Evolutionary conservation across 2,329 filamentous ascomycete species (phyloP).

Genomic region (Ophiocordyceps camponoti-floridani): DNA sequence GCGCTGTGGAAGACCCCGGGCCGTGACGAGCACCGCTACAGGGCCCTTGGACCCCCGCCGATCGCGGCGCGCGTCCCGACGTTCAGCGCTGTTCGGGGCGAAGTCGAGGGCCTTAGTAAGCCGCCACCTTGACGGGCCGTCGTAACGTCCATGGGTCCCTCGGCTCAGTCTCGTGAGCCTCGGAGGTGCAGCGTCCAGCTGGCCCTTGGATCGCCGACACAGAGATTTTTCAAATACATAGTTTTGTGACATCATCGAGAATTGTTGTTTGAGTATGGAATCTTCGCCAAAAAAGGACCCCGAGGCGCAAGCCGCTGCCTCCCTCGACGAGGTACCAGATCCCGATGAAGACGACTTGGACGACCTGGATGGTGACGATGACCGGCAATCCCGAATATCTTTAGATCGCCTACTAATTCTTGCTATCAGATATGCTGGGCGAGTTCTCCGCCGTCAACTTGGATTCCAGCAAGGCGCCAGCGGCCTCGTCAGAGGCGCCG

Average conservation of each 20-base stretch:
- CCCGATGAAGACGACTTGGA: slow-evolving; percentile 87
- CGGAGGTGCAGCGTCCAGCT: too few species aligned
- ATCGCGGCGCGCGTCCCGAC: too few species aligned
- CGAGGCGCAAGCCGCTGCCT: slow-evolving; percentile 2
- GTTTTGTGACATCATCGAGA: too few species aligned
- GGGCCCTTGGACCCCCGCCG: too few species aligned
- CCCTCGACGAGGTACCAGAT: slow-evolving; percentile 49
- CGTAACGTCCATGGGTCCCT: too few species aligned
- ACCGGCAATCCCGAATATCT: neutral
- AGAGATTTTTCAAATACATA: too few species aligned
- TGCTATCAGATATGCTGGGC: slow-evolving; percentile 64
- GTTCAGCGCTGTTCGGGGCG: too few species aligned
- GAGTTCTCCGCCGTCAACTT: slow-evolving; percentile 60
- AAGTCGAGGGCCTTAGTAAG: too few species aligned
- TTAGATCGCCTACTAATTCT: slow-evolving; percentile 1
- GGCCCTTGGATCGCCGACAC: too few species aligned
- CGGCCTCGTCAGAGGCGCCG: slow-evolving; percentile 7
- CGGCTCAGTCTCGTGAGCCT: too few species aligned
- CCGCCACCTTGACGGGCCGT: too few species aligned
- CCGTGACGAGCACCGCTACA: too few species aligned
- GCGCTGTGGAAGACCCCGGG: neutral
- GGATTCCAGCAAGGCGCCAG: slow-evolving; percentile 8
- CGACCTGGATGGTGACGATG: slow-evolving; percentile 61
- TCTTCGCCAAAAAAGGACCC: slow-evolving; percentile 6
- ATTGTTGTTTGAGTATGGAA: neutral